These are phyloP conservation scores for Leishmania gerbilli DNA, from an alignment of 208 protist species.

Conservation along the genomic window DNA sequence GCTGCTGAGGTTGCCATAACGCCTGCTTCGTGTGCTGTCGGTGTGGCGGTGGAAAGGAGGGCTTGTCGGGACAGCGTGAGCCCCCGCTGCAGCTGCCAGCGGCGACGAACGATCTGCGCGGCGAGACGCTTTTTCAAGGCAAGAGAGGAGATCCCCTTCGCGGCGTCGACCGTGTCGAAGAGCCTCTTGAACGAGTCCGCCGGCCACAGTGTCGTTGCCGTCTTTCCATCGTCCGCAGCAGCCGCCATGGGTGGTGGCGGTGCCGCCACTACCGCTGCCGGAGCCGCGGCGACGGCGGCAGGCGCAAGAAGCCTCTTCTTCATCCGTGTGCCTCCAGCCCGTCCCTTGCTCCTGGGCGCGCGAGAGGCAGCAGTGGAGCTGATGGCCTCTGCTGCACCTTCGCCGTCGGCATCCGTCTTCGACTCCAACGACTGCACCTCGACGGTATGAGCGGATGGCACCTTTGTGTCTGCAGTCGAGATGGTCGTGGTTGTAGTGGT, in stretches of 20 bases:
- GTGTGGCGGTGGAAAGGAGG: background rate
- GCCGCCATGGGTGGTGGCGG: background rate
- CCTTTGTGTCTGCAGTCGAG: background rate
- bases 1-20: background rate
- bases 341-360: background rate
- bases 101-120: slow-evolving; percentile 26
- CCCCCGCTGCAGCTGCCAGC: slow-evolving; percentile 33
- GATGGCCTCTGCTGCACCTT: background rate
- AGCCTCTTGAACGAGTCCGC: background rate
- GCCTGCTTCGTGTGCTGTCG: background rate
- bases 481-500: background rate
- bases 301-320: background rate
- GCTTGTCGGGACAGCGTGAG: background rate
- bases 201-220: background rate
- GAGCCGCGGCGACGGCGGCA: background rate
- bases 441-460: background rate
- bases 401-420: background rate
- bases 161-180: background rate
- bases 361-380: background rate
- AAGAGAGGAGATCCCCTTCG: slow-evolving; percentile 1
- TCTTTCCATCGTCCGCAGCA: background rate
- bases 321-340: background rate
- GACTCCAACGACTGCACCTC: no score
- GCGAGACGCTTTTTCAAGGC: slow-evolving; percentile 17
- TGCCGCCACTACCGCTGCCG: background rate